phyloP scores from a whole-genome alignment of 2,329 filamentous ascomycete genomes.

The Trichoderma sp. region DNA sequence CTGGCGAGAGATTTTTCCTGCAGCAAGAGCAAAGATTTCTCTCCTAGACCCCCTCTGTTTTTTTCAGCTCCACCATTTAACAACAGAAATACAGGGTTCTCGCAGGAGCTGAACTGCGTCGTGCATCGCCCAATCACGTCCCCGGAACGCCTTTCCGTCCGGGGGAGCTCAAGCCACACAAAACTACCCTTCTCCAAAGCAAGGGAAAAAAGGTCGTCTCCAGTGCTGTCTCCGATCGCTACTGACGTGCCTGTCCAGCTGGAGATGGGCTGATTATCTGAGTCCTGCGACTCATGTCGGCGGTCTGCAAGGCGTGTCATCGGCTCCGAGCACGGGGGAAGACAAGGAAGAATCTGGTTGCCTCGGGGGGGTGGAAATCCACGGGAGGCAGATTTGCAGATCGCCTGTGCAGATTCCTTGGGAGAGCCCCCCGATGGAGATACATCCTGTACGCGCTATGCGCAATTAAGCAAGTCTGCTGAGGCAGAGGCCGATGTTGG shows the following conservation, averaged over 20 bases:
- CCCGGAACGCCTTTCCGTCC: neutral
- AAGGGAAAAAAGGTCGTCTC: neutral
- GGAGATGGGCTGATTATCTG: constrained; percentile 1
- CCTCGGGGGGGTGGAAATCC: neutral
- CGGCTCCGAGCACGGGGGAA: neutral
- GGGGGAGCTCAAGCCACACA: constrained; percentile 3
- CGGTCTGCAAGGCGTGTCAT: neutral
- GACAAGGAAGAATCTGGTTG: neutral
- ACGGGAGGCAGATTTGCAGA: neutral
- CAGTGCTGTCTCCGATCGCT: neutral
- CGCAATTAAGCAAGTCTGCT: too few species aligned
- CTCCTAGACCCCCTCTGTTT: too few species aligned
- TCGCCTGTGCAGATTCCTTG: neutral
- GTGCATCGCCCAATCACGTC: constrained; percentile 5
- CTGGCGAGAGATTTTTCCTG: neutral
- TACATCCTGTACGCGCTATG: too few species aligned
- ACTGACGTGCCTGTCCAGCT: neutral
- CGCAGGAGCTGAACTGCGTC: constrained; percentile 4
- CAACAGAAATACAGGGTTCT: neutral
- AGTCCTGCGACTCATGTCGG: neutral
- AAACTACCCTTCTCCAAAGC: neutral
- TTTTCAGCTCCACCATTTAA: neutral
- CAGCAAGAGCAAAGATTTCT: neutral
- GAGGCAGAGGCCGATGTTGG: too few species aligned
- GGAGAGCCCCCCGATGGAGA: neutral